Conservation (phyloP, 257 asterid genomes). For the Ligustrum vulgare region DNA sequence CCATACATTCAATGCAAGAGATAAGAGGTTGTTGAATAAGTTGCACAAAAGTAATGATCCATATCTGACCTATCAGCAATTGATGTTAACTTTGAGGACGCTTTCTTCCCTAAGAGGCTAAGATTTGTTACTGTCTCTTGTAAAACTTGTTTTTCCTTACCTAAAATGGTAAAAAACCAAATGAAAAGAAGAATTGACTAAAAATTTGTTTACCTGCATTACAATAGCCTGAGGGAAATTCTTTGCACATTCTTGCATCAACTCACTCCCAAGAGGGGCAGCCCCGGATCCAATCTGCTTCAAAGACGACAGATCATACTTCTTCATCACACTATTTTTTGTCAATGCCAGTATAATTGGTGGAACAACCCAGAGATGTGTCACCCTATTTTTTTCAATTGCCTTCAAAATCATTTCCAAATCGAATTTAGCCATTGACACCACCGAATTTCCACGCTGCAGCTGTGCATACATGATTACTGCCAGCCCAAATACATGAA, state of each 20-base stretch:
- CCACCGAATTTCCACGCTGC: conserved; percentile 76
- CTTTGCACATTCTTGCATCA: conserved; percentile 94
- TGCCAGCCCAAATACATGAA: conserved; percentile 84
- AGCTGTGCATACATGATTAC: conserved; percentile 73
- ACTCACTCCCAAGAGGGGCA: conserved; percentile 85
- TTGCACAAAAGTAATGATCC: background rate
- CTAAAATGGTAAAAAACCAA: background rate
- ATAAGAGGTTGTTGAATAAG: background rate
- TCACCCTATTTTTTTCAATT: conserved; percentile 61
- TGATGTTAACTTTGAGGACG: background rate
- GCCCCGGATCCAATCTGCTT: conserved; percentile 87
- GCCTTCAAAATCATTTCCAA: conserved; percentile 59
- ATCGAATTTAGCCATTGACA: conserved; percentile 72
- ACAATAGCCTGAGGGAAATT: conserved; percentile 72
- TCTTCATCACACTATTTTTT: conserved; percentile 52
- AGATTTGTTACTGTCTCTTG: background rate
- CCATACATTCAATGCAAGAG: background rate
- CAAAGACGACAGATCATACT: conserved; percentile 62
- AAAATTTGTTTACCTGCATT: conserved; percentile 48
- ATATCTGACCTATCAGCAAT: background rate
- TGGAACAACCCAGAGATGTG: conserved; percentile 87
- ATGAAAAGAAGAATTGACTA: background rate
- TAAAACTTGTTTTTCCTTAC: background rate
- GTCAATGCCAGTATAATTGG: conserved; percentile 83
- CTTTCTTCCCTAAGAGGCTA: background rate